Evolutionary conservation across 192 early-diverging fungal species (phyloP).

Genomic region (Rhizophagus sp.): DNA sequence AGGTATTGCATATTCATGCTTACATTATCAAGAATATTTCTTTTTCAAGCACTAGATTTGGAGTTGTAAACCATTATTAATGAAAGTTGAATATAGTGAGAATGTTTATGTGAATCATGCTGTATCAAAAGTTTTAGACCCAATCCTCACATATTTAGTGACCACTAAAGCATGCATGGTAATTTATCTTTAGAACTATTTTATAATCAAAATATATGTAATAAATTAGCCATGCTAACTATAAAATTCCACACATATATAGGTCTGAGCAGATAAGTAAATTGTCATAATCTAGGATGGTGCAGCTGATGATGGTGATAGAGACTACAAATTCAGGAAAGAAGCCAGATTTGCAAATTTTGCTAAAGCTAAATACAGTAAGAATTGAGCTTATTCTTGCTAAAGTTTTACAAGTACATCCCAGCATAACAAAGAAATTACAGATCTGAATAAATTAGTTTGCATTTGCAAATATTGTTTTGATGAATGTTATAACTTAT

Average conservation of each 20-base stretch:
- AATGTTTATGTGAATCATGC: slow-evolving; percentile 14
- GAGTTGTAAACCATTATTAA: slow-evolving; percentile 3
- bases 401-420: background rate
- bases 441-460: background rate
- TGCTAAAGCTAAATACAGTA: background rate
- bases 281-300: no score
- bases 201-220: no score
- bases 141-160: background rate
- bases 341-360: background rate
- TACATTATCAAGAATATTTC: background rate
- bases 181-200: background rate
- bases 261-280: no score
- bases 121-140: slow-evolving; percentile 5
- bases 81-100: background rate
- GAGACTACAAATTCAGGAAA: background rate
- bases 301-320: no score
- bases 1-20: background rate
- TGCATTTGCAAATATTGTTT: background rate
- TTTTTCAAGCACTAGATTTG: background rate
- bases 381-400: background rate
- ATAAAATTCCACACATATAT: no score
- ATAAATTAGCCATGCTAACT: no score
- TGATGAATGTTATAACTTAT: no score
- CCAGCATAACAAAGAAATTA: background rate
- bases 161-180: background rate